phyloP scores from a whole-genome alignment of 1,284 basidiomycete genomes.

The Pascua guehoae region DNA sequence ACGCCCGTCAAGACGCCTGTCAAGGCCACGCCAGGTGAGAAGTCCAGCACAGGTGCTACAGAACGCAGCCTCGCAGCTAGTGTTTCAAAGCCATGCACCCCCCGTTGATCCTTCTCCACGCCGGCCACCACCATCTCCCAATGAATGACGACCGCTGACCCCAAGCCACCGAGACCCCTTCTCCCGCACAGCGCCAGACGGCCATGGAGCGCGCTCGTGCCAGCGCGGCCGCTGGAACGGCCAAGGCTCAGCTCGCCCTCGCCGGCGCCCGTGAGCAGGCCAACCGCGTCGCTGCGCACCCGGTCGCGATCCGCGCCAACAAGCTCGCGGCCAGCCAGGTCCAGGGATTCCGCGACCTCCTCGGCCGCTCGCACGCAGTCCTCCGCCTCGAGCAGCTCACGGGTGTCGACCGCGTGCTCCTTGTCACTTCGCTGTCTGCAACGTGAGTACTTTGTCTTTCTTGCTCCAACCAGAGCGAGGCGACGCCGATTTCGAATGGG shows the following conservation, averaged over 20 bases:
- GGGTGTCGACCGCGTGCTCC: conserved; percentile 34
- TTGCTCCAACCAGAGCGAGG: too few relatives aligned
- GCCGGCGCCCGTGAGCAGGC: not conserved
- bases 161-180: not conserved
- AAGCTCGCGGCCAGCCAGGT: conserved; percentile 17
- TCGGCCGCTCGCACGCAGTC: conserved; percentile 30
- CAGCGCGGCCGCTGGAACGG: not conserved
- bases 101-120: not conserved
- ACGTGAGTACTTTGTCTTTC: too few relatives aligned
- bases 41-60: not conserved
- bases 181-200: not conserved
- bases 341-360: conserved; percentile 22
- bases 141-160: not conserved
- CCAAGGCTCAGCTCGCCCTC: not conserved
- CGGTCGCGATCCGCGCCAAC: conserved; percentile 4
- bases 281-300: conserved; percentile 4
- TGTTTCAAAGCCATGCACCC: not conserved
- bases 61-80: not conserved
- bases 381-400: conserved; percentile 29
- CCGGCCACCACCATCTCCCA: not conserved
- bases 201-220: conserved; percentile 1
- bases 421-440: conserved; percentile 24
- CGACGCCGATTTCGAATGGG: too few relatives aligned
- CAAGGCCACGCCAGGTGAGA: not conserved
- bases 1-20: not conserved